Percentiles rank a stretch among this genome's conserved stretches.
Conservation (phyloP, 306 rosid genomes). For the Fragaria ananassa region DNA sequence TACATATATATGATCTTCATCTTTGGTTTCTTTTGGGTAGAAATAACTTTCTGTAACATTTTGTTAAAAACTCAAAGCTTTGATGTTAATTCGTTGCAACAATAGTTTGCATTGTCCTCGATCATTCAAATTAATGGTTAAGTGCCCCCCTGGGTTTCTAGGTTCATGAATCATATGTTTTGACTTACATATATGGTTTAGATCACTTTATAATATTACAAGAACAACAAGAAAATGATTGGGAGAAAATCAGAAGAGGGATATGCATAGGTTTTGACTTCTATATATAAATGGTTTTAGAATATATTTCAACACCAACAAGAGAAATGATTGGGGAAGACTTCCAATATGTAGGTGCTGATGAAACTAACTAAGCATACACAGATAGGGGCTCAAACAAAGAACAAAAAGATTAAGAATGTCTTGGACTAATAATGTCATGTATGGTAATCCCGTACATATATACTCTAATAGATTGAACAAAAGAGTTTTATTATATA, state of each 20-base stretch:
- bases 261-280: not conserved
- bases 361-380: not conserved
- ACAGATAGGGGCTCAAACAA: not conserved
- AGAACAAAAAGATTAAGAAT: not conserved
- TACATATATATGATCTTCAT: no score
- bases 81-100: not conserved
- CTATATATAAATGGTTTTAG: not conserved
- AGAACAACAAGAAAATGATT: not conserved
- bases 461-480: no score
- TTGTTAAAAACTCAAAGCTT: no score
- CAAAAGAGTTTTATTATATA: no score
- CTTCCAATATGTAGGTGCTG: not conserved
- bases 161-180: not conserved
- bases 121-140: not conserved
- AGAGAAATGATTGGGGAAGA: no score
- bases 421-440: not conserved
- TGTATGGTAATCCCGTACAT: no score
- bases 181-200: conserved; percentile 2
- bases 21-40: no score
- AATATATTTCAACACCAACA: no score
- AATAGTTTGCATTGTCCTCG: not conserved
- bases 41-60: no score
- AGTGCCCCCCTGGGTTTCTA: not conserved
- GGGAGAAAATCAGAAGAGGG: not conserved
- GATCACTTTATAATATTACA: not conserved